A percentile compares a stretch with the other conserved stretches of the same genome.
Evolutionary conservation across 768 basidiomycete species (phyloP).

Genomic region (Hygrocybe coccinea): DNA sequence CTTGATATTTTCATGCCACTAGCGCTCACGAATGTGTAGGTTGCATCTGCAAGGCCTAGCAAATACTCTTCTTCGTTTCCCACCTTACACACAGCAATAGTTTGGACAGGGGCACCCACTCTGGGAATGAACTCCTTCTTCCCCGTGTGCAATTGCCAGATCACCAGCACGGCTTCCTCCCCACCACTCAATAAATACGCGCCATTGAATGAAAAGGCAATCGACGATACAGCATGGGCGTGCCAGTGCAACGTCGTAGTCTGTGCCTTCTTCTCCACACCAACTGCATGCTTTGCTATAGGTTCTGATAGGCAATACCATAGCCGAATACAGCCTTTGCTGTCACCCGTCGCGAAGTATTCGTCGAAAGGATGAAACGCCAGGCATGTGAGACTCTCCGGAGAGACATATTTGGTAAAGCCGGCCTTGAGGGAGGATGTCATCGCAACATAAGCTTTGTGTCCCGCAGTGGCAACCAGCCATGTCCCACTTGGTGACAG

Average conservation of each 20-base stretch:
- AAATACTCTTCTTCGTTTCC: conserved; percentile 79
- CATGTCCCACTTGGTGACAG: conserved; percentile 74
- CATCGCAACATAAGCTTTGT: conserved; percentile 71
- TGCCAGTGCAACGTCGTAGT: conserved; percentile 95
- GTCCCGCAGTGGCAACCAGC: conserved; percentile 69
- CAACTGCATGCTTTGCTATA: conserved; percentile 44
- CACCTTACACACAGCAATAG: conserved; percentile 54
- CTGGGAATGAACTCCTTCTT: conserved; percentile 91
- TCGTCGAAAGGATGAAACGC: conserved; percentile 86
- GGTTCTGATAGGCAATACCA: conserved; percentile 88
- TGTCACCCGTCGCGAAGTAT: conserved; percentile 93
- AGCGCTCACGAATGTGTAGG: conserved; percentile 68
- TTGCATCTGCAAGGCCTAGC: conserved; percentile 76
- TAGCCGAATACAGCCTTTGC: conserved; percentile 74
- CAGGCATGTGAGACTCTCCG: conserved; percentile 76
- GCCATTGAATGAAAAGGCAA: conserved; percentile 86
- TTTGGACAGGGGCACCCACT: conserved; percentile 79
- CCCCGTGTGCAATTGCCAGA: conserved; percentile 90
- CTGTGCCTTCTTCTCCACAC: conserved; percentile 74
- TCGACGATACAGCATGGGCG: conserved; percentile 83
- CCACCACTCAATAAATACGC: conserved; percentile 92
- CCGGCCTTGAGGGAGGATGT: conserved; percentile 54
- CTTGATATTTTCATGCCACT: conserved; percentile 67
- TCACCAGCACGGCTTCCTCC: conserved; percentile 92
- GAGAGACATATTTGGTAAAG: conserved; percentile 79